phyloP scores from a whole-genome alignment of 1,284 basidiomycete genomes.

The Boletus smithii region DNA sequence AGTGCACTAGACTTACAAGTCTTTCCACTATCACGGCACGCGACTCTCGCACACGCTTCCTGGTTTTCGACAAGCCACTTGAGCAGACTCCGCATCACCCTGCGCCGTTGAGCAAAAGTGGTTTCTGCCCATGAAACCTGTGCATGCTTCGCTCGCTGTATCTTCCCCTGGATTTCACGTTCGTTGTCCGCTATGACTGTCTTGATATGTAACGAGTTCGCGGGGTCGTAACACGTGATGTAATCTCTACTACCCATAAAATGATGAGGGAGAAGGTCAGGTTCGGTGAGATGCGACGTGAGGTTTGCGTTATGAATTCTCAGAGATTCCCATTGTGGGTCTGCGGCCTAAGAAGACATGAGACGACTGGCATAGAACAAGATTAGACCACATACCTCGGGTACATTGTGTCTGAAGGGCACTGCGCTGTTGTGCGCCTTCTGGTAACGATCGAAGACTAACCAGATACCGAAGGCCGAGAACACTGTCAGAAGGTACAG shows the following conservation, averaged over 20 bases:
- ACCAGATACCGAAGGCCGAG: constrained; percentile 71
- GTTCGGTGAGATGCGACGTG: constrained; percentile 57
- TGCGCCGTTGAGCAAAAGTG: constrained; percentile 73
- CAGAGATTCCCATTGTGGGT: constrained; percentile 55
- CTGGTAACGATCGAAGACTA: constrained; percentile 71
- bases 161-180: constrained; percentile 67
- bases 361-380: constrained; percentile 6
- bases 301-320: constrained; percentile 57
- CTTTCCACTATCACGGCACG: constrained; percentile 94
- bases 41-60: constrained; percentile 83
- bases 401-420: constrained; percentile 54
- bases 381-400: constrained; percentile 47
- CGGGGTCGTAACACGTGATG: constrained; percentile 90
- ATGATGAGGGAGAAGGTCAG: constrained; percentile 50
- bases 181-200: constrained; percentile 68
- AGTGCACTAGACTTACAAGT: constrained; percentile 61
- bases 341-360: constrained; percentile 41
- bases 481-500: constrained; percentile 58
- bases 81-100: constrained; percentile 80
- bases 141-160: constrained; percentile 61
- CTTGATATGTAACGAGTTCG: constrained; percentile 76
- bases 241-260: constrained; percentile 55
- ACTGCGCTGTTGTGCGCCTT: constrained; percentile 69
- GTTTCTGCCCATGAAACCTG: constrained; percentile 71
- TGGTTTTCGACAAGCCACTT: constrained; percentile 90